Evolutionary conservation across 805 yeast species (phyloP), one percentile per base, ranked within the genome.

Genomic region (Cyberlindnera petersonii): DNA sequence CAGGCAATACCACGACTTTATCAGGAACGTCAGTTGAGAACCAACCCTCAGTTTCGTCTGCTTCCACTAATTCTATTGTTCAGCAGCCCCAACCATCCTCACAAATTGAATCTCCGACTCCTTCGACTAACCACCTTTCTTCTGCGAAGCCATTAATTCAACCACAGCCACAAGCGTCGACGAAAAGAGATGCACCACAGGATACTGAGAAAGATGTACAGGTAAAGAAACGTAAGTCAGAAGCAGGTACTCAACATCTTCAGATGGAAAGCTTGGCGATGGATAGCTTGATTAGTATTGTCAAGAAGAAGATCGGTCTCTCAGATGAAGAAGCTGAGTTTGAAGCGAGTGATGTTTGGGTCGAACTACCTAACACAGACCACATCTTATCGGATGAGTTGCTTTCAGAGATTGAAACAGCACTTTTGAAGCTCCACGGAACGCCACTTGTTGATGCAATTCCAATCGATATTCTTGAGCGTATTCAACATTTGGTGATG

Each of bases 401-500:
- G 1, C 24, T 65, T 3, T 13, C 35, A 2, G 39, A 35, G 2
- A 39, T 66, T 13, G 59, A 60, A 19, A 42, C 35, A 2, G 35
- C 32, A 19, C 35, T 66, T 21, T 21, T 33, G 3, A 52, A 35
- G 40, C 41, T 59, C 19, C 35, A 43, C 6, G 46, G 44, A 3
- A 45, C 53, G 0, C 9, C 34, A 5, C 30, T 46, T 6, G 24
- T 52, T 1, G 24, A 42, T 9, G 35, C 35, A 1, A 15, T 58
- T 4, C 52, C 60, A 3, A 39, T 58, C 11, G 59, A 58, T 13
- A 39, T 48, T 20, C 44, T 70, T 20, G 47, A 55, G 2, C 48
- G 70, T 30, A 49, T 69, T 7, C 54, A 69, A 39, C 51, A 46
- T 4, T 39, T 68, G 10, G 53, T 67, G 35, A 39, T 50, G 28